Percentiles rank a stretch among this genome's conserved stretches.
phyloP scores from a whole-genome alignment of 2,329 filamentous ascomycete genomes.

The Plenodomus tracheiphilus region DNA sequence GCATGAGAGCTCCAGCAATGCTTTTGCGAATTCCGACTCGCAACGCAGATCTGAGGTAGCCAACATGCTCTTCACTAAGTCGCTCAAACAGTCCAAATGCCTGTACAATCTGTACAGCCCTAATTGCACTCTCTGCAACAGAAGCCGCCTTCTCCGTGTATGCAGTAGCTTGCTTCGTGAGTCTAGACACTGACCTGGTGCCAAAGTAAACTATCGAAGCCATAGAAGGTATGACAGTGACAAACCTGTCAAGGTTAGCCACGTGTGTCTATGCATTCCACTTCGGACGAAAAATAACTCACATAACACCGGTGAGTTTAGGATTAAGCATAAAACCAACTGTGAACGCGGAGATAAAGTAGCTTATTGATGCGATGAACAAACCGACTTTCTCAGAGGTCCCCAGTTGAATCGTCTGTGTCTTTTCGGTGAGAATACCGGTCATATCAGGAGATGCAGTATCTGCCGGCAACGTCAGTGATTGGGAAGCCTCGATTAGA shows the following conservation, averaged over 20 bases:
- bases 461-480: slow-evolving; percentile 39
- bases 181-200: slow-evolving; percentile 47
- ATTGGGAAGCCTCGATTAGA: background rate
- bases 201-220: slow-evolving; percentile 48
- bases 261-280: background rate
- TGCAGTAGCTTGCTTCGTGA: slow-evolving; percentile 43
- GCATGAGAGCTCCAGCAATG: slow-evolving; percentile 46
- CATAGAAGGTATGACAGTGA: slow-evolving; percentile 55
- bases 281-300: slow-evolving; percentile 3
- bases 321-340: slow-evolving; percentile 52
- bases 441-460: slow-evolving; percentile 54
- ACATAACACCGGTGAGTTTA: slow-evolving; percentile 48
- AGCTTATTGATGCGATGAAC: slow-evolving; percentile 51
- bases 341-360: slow-evolving; percentile 51
- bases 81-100: slow-evolving; percentile 51
- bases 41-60: slow-evolving; percentile 39
- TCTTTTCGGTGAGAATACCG: slow-evolving; percentile 50
- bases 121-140: slow-evolving; percentile 51
- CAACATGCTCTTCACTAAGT: slow-evolving; percentile 44
- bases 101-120: slow-evolving; percentile 53
- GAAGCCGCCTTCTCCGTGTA: slow-evolving; percentile 49
- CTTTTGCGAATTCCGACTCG: slow-evolving; percentile 47
- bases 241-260: slow-evolving; percentile 31
- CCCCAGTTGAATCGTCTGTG: slow-evolving; percentile 51
- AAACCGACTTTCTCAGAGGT: slow-evolving; percentile 54